Conservation (phyloP, 305 asterid species). For the Solanum hybrid region DNA sequence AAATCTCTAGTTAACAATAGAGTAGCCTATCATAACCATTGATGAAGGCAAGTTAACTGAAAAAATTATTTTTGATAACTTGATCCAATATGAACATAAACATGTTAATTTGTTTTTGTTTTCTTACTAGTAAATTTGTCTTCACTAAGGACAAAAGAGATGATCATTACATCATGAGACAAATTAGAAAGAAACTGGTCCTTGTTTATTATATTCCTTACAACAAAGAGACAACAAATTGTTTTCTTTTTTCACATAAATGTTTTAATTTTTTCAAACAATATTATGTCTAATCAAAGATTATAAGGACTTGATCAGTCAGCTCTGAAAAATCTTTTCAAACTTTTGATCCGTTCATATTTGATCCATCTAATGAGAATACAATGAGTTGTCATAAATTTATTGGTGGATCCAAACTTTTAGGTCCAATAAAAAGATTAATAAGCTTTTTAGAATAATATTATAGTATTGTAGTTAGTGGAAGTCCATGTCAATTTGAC, state of each 20-base stretch:
- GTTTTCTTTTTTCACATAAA: not conserved
- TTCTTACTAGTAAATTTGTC: not conserved
- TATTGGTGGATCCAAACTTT: constrained; percentile 18
- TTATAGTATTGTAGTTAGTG: constrained; percentile 10
- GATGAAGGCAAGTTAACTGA: not conserved
- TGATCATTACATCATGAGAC: constrained; percentile 1
- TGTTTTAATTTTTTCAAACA: not conserved
- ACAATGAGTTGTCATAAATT: not conserved
- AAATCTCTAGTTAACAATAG: not conserved
- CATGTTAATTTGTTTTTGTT: not conserved
- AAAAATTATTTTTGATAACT: not conserved
- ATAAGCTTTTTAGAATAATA: constrained; percentile 11
- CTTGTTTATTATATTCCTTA: constrained; percentile 2
- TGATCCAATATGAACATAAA: not conserved
- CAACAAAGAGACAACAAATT: constrained; percentile 6
- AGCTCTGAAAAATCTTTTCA: not conserved
- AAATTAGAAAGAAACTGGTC: constrained; percentile 6
- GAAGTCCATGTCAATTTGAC: constrained; percentile 24
- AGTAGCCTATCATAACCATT: not conserved
- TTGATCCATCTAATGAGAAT: not conserved
- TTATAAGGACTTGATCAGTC: not conserved
- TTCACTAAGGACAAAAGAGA: not conserved
- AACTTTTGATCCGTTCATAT: constrained; percentile 4
- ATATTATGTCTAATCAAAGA: not conserved
- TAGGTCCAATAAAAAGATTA: constrained; percentile 5